Percentiles rank a stretch among this genome's conserved stretches.
Evolutionary conservation across 225 moss, liverwort and hornwort species (phyloP).

Genomic region (Ulota crispa): DNA sequence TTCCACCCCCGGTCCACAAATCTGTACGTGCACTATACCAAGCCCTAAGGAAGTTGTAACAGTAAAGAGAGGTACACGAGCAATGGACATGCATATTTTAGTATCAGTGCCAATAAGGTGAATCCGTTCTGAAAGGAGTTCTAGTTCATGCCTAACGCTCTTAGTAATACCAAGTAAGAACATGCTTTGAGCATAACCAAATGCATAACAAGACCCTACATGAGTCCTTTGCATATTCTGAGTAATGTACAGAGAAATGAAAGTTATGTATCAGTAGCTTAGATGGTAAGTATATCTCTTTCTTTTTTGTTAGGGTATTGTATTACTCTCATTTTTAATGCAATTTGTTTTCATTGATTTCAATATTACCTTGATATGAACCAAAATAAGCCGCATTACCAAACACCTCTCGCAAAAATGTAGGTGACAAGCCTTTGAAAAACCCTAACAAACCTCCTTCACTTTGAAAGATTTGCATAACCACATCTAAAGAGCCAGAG

Average conservation of each 20-base stretch:
- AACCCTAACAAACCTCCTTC: constrained; percentile 71
- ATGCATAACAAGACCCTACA: too few relatives aligned
- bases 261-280: not conserved
- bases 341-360: not conserved
- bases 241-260: not conserved
- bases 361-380: constrained; percentile 52
- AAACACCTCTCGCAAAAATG: constrained; percentile 78
- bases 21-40: too few relatives aligned
- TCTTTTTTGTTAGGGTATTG: not conserved
- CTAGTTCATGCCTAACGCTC: too few relatives aligned
- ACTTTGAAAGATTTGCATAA: constrained; percentile 46
- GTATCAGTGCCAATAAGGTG: too few relatives aligned
- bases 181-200: too few relatives aligned
- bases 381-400: constrained; percentile 85
- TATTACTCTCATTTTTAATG: too few relatives aligned
- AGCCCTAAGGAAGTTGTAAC: too few relatives aligned
- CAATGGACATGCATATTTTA: too few relatives aligned
- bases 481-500: constrained; percentile 65
- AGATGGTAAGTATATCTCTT: not conserved
- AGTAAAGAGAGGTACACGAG: too few relatives aligned
- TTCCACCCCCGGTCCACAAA: too few relatives aligned
- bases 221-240: not conserved
- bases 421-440: constrained; percentile 70
- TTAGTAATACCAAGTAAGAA: too few relatives aligned
- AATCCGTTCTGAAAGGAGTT: too few relatives aligned